Evolutionary conservation across 345 rosid species (phyloP).

Genomic region (Linum usitatissimum): DNA sequence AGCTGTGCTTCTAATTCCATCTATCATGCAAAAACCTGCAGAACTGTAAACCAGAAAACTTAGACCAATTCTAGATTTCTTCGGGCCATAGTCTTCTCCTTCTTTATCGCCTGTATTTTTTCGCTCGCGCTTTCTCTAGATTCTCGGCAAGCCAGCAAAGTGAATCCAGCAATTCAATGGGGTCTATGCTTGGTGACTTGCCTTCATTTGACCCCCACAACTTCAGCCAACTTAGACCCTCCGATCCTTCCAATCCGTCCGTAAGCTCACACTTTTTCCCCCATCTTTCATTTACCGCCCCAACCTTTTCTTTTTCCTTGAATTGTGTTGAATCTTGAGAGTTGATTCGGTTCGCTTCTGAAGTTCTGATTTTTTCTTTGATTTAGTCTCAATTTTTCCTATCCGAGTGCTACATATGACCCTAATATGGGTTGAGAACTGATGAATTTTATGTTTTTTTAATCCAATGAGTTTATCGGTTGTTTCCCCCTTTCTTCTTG

Average conservation of each 20-base stretch:
- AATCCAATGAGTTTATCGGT: background rate
- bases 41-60: background rate
- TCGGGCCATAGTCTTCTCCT: background rate
- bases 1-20: background rate
- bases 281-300: background rate
- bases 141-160: constrained; percentile 15
- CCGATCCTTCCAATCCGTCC: constrained; percentile 73
- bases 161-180: constrained; percentile 36
- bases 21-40: background rate
- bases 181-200: constrained; percentile 59
- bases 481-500: background rate
- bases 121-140: constrained; percentile 14
- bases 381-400: no score
- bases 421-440: background rate
- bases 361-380: no score
- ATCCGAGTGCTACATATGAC: background rate
- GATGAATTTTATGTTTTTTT: background rate
- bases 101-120: background rate
- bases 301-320: background rate
- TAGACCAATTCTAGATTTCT: background rate
- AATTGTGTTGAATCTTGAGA: background rate
- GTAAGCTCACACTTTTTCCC: constrained; percentile 26
- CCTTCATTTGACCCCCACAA: constrained; percentile 85
- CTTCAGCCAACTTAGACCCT: constrained; percentile 77
- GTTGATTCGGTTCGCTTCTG: background rate